Evolutionary conservation across 2,329 filamentous ascomycete species (phyloP), one percentile per base, ranked within the genome.

Genomic region (Diplocarpon mali): DNA sequence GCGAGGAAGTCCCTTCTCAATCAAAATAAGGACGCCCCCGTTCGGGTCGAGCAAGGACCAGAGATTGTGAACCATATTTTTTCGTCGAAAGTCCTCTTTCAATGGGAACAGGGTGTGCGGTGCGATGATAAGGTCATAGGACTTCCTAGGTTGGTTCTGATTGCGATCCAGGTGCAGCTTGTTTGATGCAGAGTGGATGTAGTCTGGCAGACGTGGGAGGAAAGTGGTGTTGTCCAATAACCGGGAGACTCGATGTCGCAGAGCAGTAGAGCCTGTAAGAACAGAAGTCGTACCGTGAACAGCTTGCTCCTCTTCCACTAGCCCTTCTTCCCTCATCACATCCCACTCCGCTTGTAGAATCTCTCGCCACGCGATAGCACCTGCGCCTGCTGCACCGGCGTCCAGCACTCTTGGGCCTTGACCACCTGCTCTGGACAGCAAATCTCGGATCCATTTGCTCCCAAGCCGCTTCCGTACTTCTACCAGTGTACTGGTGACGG

Each of bases 171-270:
- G 61, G 30, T 74, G 72, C 14, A 76, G 71, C 9, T 73, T 69
- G 39, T 76, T 75, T 46, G 80, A 69, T 16, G 73, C 69, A 1
- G 76, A 74, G 59, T 83, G 81, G 20, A 87, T 65, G 52, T 90
- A 88, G 58, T 96, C 87, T 0, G 92, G 92, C n/a, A 96, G 68
- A 3, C 89, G 80, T 7, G 90, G 89, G 7, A 98, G 71, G 60
- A 98, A 95, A 0, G 85, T 93, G 0, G 92, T 96, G 61, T 95
- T 83, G 31, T 93, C 75, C 11, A 98, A 68, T 51, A 96, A 75
- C 14, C 69, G 71, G 53, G 87, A 86, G 17, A 87, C 71, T 28
- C 88, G 82, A 45, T 84, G 71, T 14, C 88, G 78, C 24, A 98
- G 69, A 2, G 78, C 68, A 50, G 87, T 77, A 0, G 86, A 84